phyloP scores from a whole-genome alignment of 441 rosid genomes.

The Codiaeum variegatum region DNA sequence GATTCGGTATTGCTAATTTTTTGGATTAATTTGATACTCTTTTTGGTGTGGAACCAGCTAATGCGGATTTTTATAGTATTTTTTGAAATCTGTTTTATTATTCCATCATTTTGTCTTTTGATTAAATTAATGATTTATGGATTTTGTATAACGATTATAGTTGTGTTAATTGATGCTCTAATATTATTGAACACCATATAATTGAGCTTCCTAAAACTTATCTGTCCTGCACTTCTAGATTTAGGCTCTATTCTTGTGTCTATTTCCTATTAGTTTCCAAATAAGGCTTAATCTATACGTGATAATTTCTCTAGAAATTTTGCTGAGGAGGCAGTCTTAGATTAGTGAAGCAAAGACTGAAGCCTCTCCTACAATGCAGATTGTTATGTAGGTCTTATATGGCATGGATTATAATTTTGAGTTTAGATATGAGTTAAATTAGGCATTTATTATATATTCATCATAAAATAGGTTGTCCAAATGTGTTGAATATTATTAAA shows the following conservation, averaged over 20 bases:
- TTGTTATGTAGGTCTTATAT: neutral
- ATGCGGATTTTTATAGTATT: neutral
- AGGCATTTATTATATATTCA: neutral
- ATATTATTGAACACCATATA: neutral
- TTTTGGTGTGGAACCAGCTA: neutral
- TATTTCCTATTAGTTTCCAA: neutral
- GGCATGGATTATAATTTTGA: neutral
- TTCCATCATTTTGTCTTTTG: neutral
- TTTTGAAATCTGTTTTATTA: neutral
- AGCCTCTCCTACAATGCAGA: neutral
- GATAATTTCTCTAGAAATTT: neutral
- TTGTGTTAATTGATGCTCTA: neutral
- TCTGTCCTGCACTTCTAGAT: neutral
- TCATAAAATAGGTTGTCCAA: neutral
- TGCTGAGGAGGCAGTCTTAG: neutral
- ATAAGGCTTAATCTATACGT: neutral
- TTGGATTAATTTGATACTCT: neutral
- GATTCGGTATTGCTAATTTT: neutral
- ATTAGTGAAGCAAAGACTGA: neutral
- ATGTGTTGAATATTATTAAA: neutral
- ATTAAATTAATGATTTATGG: neutral
- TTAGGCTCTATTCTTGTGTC: neutral
- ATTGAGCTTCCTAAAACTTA: neutral
- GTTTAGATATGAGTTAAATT: neutral
- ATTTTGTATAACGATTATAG: neutral